Evolutionary conservation across 148 eudicot genomes (phyloP).

Genomic region (Drosera capensis): DNA sequence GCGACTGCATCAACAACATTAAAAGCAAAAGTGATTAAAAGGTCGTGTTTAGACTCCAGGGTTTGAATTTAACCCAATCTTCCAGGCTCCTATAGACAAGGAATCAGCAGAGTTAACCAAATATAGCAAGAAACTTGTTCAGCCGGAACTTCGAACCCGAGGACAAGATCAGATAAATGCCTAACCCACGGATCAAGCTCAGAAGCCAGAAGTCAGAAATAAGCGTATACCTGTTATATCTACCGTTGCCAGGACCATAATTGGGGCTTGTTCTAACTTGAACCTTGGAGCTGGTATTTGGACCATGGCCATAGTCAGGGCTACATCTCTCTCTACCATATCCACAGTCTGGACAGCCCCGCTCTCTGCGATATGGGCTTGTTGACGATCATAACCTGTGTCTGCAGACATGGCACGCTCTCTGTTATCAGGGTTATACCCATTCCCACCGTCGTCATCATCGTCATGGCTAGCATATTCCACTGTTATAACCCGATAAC

Average conservation of each 20-base stretch:
- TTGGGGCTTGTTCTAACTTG: constrained; percentile 31
- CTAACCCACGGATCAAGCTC: too few species aligned
- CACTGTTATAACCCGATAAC: constrained; percentile 73
- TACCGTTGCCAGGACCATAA: constrained; percentile 35
- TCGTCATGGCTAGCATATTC: constrained; percentile 71
- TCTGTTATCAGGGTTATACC: constrained; percentile 41
- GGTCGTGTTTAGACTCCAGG: too few species aligned
- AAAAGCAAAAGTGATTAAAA: too few species aligned
- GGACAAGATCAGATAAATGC: too few species aligned
- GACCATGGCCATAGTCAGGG: constrained; percentile 66
- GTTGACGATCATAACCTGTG: too few species aligned
- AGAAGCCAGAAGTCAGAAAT: too few species aligned
- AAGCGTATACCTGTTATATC: constrained; percentile 19
- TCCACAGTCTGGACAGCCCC: constrained; percentile 42
- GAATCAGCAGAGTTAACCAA: too few species aligned
- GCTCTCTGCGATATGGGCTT: constrained; percentile 38
- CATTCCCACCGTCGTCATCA: constrained; percentile 46
- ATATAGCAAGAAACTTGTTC: too few species aligned
- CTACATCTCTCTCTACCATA: constrained; percentile 26
- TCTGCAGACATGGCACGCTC: constrained; percentile 42
- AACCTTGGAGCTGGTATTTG: constrained; percentile 18
- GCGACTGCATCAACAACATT: not conserved
- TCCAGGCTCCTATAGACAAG: too few species aligned
- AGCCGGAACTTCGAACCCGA: too few species aligned
- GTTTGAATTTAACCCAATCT: too few species aligned